A percentile compares a stretch with the other conserved stretches of the same genome.
These are phyloP conservation scores for Calonectria naviculata DNA, from an alignment of 2,329 filamentous ascomycete genomes.

Conservation along the genomic window DNA sequence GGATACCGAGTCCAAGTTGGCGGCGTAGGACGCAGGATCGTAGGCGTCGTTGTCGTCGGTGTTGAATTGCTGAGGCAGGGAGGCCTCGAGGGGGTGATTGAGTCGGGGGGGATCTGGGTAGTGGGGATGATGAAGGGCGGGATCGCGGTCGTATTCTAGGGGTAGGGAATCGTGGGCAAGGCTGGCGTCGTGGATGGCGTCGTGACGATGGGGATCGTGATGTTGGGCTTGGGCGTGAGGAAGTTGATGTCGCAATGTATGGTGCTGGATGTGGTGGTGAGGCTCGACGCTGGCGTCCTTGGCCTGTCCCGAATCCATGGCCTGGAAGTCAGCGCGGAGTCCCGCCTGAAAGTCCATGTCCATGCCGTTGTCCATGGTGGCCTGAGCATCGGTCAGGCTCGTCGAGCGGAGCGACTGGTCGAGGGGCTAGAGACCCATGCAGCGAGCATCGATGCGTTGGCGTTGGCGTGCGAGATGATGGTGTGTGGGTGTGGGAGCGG, in stretches of 20 bases:
- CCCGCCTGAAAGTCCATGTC: slow-evolving; percentile 44
- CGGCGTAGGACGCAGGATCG: slow-evolving; percentile 37
- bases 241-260: slow-evolving; percentile 45
- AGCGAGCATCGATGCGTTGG: slow-evolving; percentile 62
- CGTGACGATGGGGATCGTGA: slow-evolving; percentile 41
- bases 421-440: slow-evolving; percentile 56
- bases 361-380: slow-evolving; percentile 59
- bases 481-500: slow-evolving; percentile 47
- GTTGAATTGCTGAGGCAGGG: slow-evolving; percentile 35
- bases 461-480: slow-evolving; percentile 38
- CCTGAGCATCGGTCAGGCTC: slow-evolving; percentile 57
- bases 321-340: slow-evolving; percentile 33
- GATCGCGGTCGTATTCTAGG: slow-evolving; percentile 26
- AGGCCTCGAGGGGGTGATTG: slow-evolving; percentile 31
- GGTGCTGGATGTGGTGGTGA: slow-evolving; percentile 35
- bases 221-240: slow-evolving; percentile 41
- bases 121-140: slow-evolving; percentile 23
- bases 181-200: slow-evolving; percentile 39
- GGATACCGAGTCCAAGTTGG: slow-evolving; percentile 34
- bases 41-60: slow-evolving; percentile 31
- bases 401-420: slow-evolving; percentile 54
- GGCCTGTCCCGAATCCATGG: slow-evolving; percentile 33
- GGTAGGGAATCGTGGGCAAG: slow-evolving; percentile 29
- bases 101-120: slow-evolving; percentile 11
- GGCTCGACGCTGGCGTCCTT: slow-evolving; percentile 37